Conservation (phyloP, 2,329 filamentous ascomycete genomes). For the Teratosphaeria nubilosa region DNA sequence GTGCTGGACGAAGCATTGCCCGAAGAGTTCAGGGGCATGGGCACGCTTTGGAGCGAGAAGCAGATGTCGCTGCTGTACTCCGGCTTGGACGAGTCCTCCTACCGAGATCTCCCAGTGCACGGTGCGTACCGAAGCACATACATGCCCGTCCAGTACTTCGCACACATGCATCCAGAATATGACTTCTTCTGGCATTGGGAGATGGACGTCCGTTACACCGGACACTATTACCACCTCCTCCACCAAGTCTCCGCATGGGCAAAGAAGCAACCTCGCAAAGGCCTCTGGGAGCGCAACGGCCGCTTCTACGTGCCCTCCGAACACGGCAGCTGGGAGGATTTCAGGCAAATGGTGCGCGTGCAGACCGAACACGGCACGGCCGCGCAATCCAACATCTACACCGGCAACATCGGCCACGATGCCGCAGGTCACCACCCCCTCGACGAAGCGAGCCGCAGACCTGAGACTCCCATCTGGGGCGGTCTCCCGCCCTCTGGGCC, state of each 20-base stretch:
- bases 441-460: conserved; percentile 29
- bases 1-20: conserved; percentile 45
- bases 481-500: conserved; percentile 32
- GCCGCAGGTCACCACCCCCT: conserved; percentile 29
- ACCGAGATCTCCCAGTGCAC: conserved; percentile 55
- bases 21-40: conserved; percentile 42
- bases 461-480: conserved; percentile 42
- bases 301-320: conserved; percentile 66
- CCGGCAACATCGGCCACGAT: conserved; percentile 20
- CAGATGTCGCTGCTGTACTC: conserved; percentile 47
- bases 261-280: conserved; percentile 55
- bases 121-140: conserved; percentile 65
- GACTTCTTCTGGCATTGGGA: conserved; percentile 94
- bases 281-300: conserved; percentile 67
- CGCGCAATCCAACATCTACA: conserved; percentile 35
- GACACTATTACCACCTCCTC: conserved; percentile 77
- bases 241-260: conserved; percentile 58
- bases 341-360: conserved; percentile 52
- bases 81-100: conserved; percentile 39
- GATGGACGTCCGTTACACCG: conserved; percentile 84
- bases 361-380: conserved; percentile 48
- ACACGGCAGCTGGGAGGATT: conserved; percentile 64
- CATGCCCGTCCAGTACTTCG: conserved; percentile 93
- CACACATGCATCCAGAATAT: conserved; percentile 77
- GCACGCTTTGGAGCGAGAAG: conserved; percentile 42